A percentile compares a stretch with the other conserved stretches of the same genome.
phyloP scores from a whole-genome alignment of 148 eudicot species.

The Camellia japonica region DNA sequence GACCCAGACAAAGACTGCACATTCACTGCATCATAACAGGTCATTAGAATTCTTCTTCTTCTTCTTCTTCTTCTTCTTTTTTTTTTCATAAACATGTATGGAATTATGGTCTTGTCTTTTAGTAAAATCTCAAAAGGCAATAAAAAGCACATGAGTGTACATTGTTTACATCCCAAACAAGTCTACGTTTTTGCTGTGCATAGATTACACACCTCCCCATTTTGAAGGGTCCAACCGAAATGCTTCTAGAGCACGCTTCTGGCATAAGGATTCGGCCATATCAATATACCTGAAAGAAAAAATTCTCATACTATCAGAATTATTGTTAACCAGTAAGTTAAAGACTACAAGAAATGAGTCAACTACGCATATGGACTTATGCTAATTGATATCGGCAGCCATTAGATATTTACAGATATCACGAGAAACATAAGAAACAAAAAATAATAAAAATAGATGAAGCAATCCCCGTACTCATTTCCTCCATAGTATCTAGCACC shows the following conservation, averaged over 20 bases:
- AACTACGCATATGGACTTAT: neutral
- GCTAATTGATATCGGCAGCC: neutral
- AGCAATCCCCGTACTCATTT: slow-evolving; percentile 71
- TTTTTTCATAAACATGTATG: neutral
- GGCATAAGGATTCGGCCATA: slow-evolving; percentile 96
- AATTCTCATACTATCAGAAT: slow-evolving; percentile 6
- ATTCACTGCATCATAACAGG: slow-evolving; percentile 60
- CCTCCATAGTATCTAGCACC: slow-evolving; percentile 99
- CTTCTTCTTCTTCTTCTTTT: neutral
- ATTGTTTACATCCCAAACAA: neutral
- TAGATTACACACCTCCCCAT: slow-evolving; percentile 79
- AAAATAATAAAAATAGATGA: neutral
- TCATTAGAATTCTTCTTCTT: neutral
- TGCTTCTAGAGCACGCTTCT: slow-evolving; percentile 96
- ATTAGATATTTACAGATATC: neutral
- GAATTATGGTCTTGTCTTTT: neutral
- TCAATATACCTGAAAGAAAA: slow-evolving; percentile 66
- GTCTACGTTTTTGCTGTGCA: neutral
- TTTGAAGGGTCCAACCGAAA: slow-evolving; percentile 96
- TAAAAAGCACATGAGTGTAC: neutral
- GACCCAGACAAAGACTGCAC: slow-evolving; percentile 98
- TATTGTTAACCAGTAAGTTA: neutral
- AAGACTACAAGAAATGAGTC: neutral
- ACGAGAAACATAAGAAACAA: neutral
- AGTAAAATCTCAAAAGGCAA: neutral